Percentiles rank a stretch among this genome's conserved stretches.
phyloP scores from a whole-genome alignment of 306 rosid species.

The Fragaria ananassa region DNA sequence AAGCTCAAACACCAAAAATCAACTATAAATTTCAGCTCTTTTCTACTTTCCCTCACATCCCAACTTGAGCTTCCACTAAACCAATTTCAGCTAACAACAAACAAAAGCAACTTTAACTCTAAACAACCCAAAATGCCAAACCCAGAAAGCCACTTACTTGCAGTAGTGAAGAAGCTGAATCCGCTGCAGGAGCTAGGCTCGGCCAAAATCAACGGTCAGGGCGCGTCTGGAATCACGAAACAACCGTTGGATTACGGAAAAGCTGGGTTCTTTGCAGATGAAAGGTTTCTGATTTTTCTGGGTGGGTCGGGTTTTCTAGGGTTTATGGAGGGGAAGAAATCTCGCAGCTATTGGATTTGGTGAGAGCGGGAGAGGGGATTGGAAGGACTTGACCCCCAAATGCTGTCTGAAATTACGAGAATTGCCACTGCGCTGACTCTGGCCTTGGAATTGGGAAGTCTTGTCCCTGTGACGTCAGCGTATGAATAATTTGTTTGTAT shows the following conservation, averaged over 20 bases:
- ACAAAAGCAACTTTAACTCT: background rate
- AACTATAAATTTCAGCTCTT: background rate
- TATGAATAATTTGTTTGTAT: slow-evolving; percentile 22
- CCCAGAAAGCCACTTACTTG: slow-evolving; percentile 20
- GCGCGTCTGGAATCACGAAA: slow-evolving; percentile 9
- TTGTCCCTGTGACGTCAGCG: slow-evolving; percentile 21
- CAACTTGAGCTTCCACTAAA: slow-evolving; percentile 4
- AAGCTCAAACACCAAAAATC: slow-evolving; percentile 5
- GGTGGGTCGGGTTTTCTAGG: slow-evolving; percentile 21
- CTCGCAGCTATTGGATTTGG: background rate
- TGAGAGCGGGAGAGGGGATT: slow-evolving; percentile 29
- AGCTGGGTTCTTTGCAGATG: background rate
- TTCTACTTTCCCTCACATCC: background rate
- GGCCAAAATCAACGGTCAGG: slow-evolving; percentile 14
- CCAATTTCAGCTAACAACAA: background rate
- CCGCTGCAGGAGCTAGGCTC: background rate
- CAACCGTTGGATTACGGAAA: background rate
- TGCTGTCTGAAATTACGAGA: slow-evolving; percentile 4
- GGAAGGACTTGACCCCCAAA: background rate
- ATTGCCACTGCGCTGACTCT: background rate
- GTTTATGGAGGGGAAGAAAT: slow-evolving; percentile 13
- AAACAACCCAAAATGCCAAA: slow-evolving; percentile 3
- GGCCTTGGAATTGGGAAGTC: background rate
- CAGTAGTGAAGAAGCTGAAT: slow-evolving; percentile 18
- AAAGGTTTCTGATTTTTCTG: slow-evolving; percentile 2